Percentiles rank a stretch among this genome's conserved stretches.
Conservation (phyloP, 1,139 yeast genomes). For the Sugiyamaella xylanicola region DNA sequence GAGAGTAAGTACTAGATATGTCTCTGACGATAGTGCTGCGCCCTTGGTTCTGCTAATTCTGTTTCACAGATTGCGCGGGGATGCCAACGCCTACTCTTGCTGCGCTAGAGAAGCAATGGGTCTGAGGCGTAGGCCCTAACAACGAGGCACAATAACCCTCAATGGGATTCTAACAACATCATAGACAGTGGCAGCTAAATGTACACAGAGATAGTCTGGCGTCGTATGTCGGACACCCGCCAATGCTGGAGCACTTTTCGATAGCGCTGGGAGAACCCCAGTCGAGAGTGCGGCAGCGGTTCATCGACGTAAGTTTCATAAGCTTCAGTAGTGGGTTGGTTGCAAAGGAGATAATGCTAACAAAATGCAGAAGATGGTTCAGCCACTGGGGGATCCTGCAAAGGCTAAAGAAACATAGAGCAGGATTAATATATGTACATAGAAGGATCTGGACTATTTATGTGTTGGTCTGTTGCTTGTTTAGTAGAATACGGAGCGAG, state of each 20-base stretch:
- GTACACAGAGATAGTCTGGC: constrained; percentile 76
- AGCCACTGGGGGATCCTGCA: constrained; percentile 13
- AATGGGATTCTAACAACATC: constrained; percentile 12
- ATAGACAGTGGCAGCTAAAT: constrained; percentile 57
- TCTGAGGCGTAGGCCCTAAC: no score
- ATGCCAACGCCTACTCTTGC: background rate
- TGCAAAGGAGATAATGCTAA: background rate
- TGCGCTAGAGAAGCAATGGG: background rate
- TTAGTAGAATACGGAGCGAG: constrained; percentile 44
- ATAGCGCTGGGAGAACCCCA: constrained; percentile 61
- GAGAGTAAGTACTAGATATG: constrained; percentile 39
- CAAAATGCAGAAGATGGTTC: constrained; percentile 20
- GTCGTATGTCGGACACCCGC: constrained; percentile 69
- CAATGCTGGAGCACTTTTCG: constrained; percentile 65
- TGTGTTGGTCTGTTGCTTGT: no score
- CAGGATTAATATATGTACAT: background rate
- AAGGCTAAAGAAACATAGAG: constrained; percentile 2
- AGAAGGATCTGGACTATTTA: no score
- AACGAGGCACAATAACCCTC: constrained; percentile 37
- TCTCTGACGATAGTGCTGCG: no score
- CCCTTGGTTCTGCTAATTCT: constrained; percentile 49
- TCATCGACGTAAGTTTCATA: constrained; percentile 54
- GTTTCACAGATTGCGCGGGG: constrained; percentile 45
- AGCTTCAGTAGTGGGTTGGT: no score
- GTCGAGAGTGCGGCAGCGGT: constrained; percentile 49